Evolutionary conservation across 352 stramenopile genomes (phyloP).

Genomic region (Pythium utonaiense): DNA sequence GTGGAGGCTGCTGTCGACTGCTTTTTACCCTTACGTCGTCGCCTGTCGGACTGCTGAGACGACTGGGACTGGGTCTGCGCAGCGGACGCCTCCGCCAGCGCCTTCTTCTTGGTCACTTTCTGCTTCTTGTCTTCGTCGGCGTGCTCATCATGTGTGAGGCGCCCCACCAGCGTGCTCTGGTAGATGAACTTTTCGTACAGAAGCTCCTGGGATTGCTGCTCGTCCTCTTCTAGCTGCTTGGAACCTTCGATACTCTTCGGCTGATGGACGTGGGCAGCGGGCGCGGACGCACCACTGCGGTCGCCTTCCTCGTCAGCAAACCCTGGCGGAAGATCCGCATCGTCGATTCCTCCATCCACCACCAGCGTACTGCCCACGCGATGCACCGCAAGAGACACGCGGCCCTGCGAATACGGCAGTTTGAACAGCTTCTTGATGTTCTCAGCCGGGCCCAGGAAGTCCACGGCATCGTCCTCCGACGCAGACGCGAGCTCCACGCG

Average conservation of each 20-base stretch:
- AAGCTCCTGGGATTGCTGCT: conserved; percentile 42
- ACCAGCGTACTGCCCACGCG: conserved; percentile 74
- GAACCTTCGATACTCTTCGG: conserved; percentile 41
- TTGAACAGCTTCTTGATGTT: conserved; percentile 89
- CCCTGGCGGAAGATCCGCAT: conserved; percentile 57
- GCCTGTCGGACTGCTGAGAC: neutral
- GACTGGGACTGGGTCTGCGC: neutral
- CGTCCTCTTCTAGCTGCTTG: conserved; percentile 35
- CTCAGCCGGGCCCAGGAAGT: conserved; percentile 79
- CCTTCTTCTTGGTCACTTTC: neutral
- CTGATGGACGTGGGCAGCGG: conserved; percentile 25
- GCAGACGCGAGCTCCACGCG: conserved; percentile 69
- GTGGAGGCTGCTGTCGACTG: neutral
- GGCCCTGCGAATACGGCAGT: conserved; percentile 72
- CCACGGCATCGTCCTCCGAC: conserved; percentile 61
- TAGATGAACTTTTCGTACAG: conserved; percentile 89
- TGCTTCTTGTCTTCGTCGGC: neutral
- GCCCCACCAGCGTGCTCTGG: conserved; percentile 52
- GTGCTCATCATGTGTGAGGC: conserved; percentile 22
- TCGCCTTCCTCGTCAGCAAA: conserved; percentile 56
- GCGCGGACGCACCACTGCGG: neutral
- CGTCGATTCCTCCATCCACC: conserved; percentile 74
- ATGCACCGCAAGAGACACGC: conserved; percentile 81
- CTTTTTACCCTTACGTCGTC: conserved; percentile 1
- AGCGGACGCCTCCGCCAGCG: neutral